These are phyloP conservation scores for Aquilaria agallochum DNA, from an alignment of 441 rosid species.

Conservation along the genomic window DNA sequence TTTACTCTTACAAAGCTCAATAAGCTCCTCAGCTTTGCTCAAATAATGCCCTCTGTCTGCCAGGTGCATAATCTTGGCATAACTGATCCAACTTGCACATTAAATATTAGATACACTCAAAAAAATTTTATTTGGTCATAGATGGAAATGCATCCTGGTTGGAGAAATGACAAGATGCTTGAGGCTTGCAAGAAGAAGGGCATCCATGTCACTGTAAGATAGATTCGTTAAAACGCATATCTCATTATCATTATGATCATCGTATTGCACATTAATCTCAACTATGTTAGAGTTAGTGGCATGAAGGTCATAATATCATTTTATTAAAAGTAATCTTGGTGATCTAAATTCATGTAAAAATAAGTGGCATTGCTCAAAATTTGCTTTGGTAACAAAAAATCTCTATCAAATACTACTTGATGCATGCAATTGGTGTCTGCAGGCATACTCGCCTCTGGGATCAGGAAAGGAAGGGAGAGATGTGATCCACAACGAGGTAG, in stretches of 20 bases:
- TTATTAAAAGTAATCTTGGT: too few species aligned
- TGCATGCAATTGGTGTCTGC: not conserved
- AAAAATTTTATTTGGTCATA: conserved; percentile 9
- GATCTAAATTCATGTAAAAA: too few species aligned
- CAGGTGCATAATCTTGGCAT: conserved; percentile 21
- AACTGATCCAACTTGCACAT: not conserved
- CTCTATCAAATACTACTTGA: not conserved
- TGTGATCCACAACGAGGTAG: not conserved
- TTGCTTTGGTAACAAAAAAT: not conserved
- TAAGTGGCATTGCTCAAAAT: not conserved
- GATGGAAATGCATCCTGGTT: conserved; percentile 74
- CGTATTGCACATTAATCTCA: too few species aligned
- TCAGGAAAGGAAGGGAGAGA: conserved; percentile 6
- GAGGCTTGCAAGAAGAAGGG: conserved; percentile 33
- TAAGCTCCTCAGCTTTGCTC: conserved; percentile 30
- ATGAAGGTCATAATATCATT: too few species aligned
- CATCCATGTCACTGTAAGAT: conserved; percentile 43
- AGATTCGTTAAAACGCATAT: too few species aligned
- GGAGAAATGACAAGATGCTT: conserved; percentile 60
- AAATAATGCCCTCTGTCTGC: conserved; percentile 39
- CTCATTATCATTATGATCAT: too few species aligned
- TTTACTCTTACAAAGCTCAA: conserved; percentile 44
- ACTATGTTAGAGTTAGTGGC: too few species aligned
- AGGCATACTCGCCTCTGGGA: conserved; percentile 25
- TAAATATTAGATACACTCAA: not conserved